Conservation (phyloP, 371 early-diverging fungal genomes). For the Haplosporangium sp. region DNA sequence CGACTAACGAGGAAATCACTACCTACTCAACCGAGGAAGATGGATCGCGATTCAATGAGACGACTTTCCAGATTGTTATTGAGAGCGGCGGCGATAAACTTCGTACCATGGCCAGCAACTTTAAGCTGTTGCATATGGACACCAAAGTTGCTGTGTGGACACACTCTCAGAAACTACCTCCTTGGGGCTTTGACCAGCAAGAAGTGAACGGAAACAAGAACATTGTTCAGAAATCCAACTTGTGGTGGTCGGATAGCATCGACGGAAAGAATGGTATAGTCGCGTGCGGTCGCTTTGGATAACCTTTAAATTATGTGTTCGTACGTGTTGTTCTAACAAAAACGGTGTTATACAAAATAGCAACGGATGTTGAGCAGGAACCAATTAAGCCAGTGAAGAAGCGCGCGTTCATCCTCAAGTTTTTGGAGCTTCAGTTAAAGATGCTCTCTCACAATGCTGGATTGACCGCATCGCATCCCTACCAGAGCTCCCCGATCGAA, state of each 20-base stretch:
- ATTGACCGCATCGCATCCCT: constrained; percentile 93
- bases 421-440: constrained; percentile 86
- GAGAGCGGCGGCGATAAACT: constrained; percentile 61
- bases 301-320: too few species aligned
- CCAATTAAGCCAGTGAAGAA: constrained; percentile 57
- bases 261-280: constrained; percentile 69
- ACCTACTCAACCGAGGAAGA: constrained; percentile 65
- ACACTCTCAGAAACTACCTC: constrained; percentile 82
- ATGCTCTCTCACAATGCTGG: constrained; percentile 95
- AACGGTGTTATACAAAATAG: constrained; percentile 18
- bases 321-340: too few species aligned
- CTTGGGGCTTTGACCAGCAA: constrained; percentile 95
- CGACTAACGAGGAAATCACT: constrained; percentile 97
- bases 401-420: constrained; percentile 84
- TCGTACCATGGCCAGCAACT: constrained; percentile 67
- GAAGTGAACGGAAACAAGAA: constrained; percentile 98
- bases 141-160: constrained; percentile 88
- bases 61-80: constrained; percentile 72
- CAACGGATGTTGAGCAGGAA: constrained; percentile 35
- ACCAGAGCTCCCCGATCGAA: constrained; percentile 81
- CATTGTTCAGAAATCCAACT: constrained; percentile 71
- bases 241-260: constrained; percentile 83
- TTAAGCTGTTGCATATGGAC: constrained; percentile 80
- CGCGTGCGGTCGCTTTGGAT: background rate
- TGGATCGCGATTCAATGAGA: constrained; percentile 68